phyloP scores from a whole-genome alignment of 2,329 filamentous ascomycete genomes.

The Colletotrichum cuscutae region DNA sequence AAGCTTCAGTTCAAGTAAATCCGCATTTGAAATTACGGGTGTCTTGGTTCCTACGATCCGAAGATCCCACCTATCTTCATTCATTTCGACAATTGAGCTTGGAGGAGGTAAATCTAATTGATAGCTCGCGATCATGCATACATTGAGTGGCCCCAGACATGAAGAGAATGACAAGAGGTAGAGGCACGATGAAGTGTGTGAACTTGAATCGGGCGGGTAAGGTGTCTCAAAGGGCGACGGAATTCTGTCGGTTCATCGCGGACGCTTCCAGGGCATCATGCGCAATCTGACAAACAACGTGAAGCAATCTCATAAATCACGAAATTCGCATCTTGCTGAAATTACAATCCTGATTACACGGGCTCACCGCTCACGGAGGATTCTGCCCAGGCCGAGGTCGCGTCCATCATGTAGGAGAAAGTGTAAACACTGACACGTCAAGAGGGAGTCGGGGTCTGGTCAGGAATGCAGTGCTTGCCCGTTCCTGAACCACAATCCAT shows the following conservation, averaged over 20 bases:
- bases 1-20: neutral
- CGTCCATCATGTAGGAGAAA: constrained; percentile 1
- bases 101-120: neutral
- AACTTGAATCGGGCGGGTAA: too few relatives aligned
- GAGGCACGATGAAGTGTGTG: too few relatives aligned
- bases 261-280: neutral
- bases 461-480: neutral
- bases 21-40: neutral
- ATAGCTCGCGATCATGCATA: neutral
- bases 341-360: constrained; percentile 7
- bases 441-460: neutral
- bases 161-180: neutral
- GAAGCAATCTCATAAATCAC: neutral
- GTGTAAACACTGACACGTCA: constrained; percentile 17
- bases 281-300: neutral
- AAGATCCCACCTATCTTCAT: neutral
- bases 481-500: constrained; percentile 8
- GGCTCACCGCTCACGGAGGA: neutral
- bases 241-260: neutral
- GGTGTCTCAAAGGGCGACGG: too few relatives aligned
- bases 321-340: neutral
- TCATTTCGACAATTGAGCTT: neutral
- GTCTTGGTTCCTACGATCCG: neutral
- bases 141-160: neutral
- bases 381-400: constrained; percentile 1